Base-by-base conservation (phyloP, 78 protist genomes). In the Planoprotostelium fungivorum region DNA sequence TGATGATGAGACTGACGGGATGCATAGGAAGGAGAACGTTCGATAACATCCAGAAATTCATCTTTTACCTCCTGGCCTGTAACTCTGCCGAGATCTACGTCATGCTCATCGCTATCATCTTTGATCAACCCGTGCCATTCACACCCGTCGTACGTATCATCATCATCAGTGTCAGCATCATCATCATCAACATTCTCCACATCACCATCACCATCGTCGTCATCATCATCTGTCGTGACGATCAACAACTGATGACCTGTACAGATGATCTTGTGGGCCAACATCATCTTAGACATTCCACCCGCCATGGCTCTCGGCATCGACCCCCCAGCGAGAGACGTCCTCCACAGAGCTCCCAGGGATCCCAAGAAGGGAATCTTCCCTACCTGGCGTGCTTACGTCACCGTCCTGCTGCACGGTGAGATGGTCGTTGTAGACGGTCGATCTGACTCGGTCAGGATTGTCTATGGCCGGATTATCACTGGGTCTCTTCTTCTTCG, bases 251-350 rank as follows among this genome's bases (percentile, higher is more conserved):
- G 38, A 29, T 29, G 85, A 37, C 38, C 73, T 84, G 16, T 51
- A 51, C 85, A 86, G 91, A 96, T 92, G 91, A 94, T 96, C 29
- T 93, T 96, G 35, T 96, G 98, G 98, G 93, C 95, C 63, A 96
- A 96, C 93, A 93, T 95, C 35, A 94, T 96, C 38, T 94, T 96
- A 86, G 97, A 96, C 91, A 96, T 96, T 25, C 96, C 91, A 1
- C 97, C 97, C n/a, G 97, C 97, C 28, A 92, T 91, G 29, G 93
- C 94, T 36, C 94, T 96, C 28, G 94, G 95, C 35, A 91, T 96
- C 87, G 95, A 96, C 91, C 94, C 94, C 36, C 91, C 89, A 36
- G 94, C 92, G 85, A 88, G n/a, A 0, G 93, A 88, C 91, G 88
- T 91, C 51, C 94, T 96, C 95, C 28, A 5, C 1, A 23, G 36